Percentiles rank a stretch among this genome's conserved stretches.
Evolutionary conservation across 208 protist genomes (phyloP).

Genomic region (Trypanosoma boissoni): DNA sequence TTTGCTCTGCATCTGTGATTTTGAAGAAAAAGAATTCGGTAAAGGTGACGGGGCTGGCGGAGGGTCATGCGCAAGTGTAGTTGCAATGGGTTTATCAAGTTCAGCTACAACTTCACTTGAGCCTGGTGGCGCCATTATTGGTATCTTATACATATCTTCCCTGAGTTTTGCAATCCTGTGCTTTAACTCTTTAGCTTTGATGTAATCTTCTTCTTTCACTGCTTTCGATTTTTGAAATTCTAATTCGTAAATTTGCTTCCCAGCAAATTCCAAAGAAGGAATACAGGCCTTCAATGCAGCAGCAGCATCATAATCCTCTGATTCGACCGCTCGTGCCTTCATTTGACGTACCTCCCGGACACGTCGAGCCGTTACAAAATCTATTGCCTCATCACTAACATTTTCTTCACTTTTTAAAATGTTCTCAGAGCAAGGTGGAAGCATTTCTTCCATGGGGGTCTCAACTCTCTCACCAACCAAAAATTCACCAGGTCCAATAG

Average conservation of each 20-base stretch:
- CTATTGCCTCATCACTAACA: conserved; percentile 19
- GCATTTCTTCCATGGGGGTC: conserved; percentile 79
- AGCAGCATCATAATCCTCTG: conserved; percentile 89
- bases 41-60: neutral
- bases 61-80: neutral
- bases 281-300: conserved; percentile 65
- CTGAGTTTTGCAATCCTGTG: conserved; percentile 62
- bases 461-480: conserved; percentile 52
- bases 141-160: conserved; percentile 20
- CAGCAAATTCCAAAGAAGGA: conserved; percentile 32
- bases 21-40: neutral
- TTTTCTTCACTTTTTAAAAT: conserved; percentile 2
- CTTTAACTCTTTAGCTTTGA: conserved; percentile 77
- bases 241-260: conserved; percentile 48
- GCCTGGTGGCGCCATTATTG: conserved; percentile 3
- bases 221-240: conserved; percentile 70
- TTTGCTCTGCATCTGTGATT: conserved; percentile 5
- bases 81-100: neutral
- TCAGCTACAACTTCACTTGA: neutral
- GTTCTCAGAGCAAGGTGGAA: conserved; percentile 34
- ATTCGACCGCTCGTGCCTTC: conserved; percentile 71
- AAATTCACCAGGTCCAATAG: conserved; percentile 21
- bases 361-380: conserved; percentile 28
- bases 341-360: conserved; percentile 48
- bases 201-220: conserved; percentile 76